Evolutionary conservation across 352 stramenopile genomes (phyloP).

Genomic region (Globisporangium mamillatum): DNA sequence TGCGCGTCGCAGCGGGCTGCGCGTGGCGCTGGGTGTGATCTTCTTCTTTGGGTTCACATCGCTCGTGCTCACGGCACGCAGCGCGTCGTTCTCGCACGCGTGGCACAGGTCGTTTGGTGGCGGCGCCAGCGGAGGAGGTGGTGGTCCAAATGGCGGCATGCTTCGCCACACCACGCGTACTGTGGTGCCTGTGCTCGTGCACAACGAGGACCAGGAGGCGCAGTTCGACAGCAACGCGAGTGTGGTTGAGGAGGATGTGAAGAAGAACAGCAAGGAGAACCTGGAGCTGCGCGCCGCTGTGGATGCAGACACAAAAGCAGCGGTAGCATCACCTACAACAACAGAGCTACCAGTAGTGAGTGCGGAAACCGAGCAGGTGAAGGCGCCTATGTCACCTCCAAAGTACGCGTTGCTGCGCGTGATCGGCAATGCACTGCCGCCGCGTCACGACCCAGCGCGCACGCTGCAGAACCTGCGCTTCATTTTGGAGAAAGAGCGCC

Average conservation of each 20-base stretch:
- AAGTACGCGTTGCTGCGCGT: constrained; percentile 36
- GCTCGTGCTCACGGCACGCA: constrained; percentile 18
- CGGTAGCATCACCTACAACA: neutral
- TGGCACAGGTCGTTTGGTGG: constrained; percentile 10
- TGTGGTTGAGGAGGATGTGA: neutral
- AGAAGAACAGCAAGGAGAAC: neutral
- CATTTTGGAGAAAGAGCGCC: constrained; percentile 45
- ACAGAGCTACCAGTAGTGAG: neutral
- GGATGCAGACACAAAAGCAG: neutral
- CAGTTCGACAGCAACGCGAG: constrained; percentile 17
- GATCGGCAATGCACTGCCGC: constrained; percentile 53
- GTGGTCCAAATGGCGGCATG: neutral
- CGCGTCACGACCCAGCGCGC: constrained; percentile 37
- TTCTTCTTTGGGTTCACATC: constrained; percentile 19
- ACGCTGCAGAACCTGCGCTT: constrained; percentile 50
- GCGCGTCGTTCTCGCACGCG: constrained; percentile 11
- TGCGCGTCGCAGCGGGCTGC: constrained; percentile 11
- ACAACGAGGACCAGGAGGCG: constrained; percentile 7
- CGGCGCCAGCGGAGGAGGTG: neutral
- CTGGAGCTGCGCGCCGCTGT: constrained; percentile 1
- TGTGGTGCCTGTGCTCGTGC: constrained; percentile 17
- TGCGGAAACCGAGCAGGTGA: neutral
- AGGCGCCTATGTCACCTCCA: constrained; percentile 9
- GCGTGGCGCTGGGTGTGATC: constrained; percentile 15
- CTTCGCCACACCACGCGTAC: constrained; percentile 15